phyloP scores from a whole-genome alignment of 2,329 filamentous ascomycete species.

The Pseudogymnoascus sp. region DNA sequence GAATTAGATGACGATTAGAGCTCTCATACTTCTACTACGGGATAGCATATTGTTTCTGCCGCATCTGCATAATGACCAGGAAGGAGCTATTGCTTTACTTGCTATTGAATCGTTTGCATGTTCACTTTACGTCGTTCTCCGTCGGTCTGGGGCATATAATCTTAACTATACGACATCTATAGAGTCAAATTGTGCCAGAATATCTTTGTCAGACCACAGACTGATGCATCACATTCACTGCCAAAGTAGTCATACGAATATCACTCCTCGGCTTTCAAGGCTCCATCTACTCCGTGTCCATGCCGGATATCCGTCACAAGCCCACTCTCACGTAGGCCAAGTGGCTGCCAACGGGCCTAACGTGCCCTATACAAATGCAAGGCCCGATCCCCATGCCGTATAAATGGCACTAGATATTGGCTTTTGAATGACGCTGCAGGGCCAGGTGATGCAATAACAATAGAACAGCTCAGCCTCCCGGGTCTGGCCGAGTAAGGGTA shows the following conservation, averaged over 20 bases:
- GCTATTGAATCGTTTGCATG: neutral
- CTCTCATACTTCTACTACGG: neutral
- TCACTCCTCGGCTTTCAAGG: neutral
- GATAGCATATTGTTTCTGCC: neutral
- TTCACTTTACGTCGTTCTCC: neutral
- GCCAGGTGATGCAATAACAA: neutral
- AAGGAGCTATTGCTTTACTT: neutral
- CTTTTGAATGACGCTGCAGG: neutral
- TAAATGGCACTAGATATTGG: neutral
- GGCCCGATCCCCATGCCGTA: neutral
- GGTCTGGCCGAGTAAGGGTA: neutral
- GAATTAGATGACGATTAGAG: slow-evolving; percentile 6
- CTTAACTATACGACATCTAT: neutral
- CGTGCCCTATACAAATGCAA: neutral
- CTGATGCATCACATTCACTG: neutral
- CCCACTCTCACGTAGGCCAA: slow-evolving; percentile 5
- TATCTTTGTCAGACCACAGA: neutral
- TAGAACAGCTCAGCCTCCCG: slow-evolving; percentile 2
- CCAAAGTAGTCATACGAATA: neutral
- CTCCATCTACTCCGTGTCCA: neutral
- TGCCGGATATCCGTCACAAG: slow-evolving; percentile 3
- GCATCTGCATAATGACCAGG: neutral
- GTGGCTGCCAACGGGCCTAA: neutral
- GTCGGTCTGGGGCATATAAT: neutral
- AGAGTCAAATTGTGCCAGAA: neutral